Evolutionary conservation across 768 basidiomycete genomes (phyloP).

Genomic region (Mycena galericulata): DNA sequence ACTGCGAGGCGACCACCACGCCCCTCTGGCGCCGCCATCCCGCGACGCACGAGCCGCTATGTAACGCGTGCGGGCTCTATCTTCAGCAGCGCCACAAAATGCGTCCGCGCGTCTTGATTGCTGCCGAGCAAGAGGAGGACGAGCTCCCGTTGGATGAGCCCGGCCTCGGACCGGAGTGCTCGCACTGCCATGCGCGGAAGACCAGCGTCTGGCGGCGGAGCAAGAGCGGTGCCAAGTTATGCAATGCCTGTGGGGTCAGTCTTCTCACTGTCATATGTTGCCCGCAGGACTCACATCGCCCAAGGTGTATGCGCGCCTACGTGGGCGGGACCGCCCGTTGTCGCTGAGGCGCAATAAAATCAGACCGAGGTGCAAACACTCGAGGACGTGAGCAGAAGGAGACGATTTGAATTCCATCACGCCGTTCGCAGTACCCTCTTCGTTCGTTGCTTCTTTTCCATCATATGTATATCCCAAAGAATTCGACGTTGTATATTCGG

Average conservation of each 20-base stretch:
- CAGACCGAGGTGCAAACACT: conserved; percentile 19
- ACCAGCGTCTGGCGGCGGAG: conserved; percentile 28
- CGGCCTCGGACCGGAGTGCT: conserved; percentile 11
- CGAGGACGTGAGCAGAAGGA: no score
- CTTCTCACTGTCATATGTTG: no score
- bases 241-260: conserved; percentile 29
- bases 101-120: conserved; percentile 21
- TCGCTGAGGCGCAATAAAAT: conserved; percentile 16
- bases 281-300: no score
- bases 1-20: conserved; percentile 14
- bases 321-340: conserved; percentile 21
- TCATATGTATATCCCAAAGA: no score
- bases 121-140: conserved; percentile 3
- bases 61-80: conserved; percentile 27
- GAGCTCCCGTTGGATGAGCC: conserved; percentile 5
- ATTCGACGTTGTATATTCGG: no score
- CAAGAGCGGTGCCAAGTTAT: conserved; percentile 10
- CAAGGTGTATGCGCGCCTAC: conserved; percentile 15
- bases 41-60: conserved; percentile 4
- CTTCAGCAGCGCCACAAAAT: conserved; percentile 19
- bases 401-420: no score
- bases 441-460: no score
- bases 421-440: no score
- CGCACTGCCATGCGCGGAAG: background rate
- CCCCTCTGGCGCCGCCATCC: conserved; percentile 25